phyloP scores from a whole-genome alignment of 192 early-diverging fungal genomes.

The Kickxella alabastrina region DNA sequence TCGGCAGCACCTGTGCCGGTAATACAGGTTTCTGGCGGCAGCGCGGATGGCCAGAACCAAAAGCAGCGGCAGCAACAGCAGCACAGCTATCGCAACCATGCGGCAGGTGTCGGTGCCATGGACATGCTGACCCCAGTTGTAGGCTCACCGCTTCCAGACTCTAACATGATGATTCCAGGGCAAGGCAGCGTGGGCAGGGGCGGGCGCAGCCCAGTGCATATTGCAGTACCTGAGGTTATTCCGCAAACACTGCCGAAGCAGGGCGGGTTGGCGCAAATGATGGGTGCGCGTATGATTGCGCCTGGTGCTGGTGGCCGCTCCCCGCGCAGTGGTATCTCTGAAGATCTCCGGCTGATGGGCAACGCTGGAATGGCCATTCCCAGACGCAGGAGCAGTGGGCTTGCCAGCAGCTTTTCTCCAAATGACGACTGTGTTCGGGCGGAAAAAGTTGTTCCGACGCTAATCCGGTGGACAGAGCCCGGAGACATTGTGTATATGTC shows the following conservation, averaged over 20 bases:
- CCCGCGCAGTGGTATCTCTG: constrained; percentile 39
- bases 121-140: constrained; percentile 49
- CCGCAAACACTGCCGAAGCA: constrained; percentile 52
- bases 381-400: constrained; percentile 1
- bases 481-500: constrained; percentile 87
- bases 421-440: constrained; percentile 8
- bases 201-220: constrained; percentile 6
- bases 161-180: constrained; percentile 7
- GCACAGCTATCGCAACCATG: constrained; percentile 3
- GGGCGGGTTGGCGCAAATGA: constrained; percentile 47
- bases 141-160: constrained; percentile 47
- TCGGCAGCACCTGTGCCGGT: constrained; percentile 24
- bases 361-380: neutral
- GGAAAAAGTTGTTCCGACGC: constrained; percentile 69
- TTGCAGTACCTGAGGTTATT: constrained; percentile 45
- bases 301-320: constrained; percentile 35
- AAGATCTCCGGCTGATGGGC: constrained; percentile 16
- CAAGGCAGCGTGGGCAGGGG: neutral
- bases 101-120: constrained; percentile 35
- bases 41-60: constrained; percentile 5
- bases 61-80: neutral
- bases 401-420: constrained; percentile 15
- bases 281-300: constrained; percentile 40
- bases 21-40: constrained; percentile 11
- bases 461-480: constrained; percentile 74